Base-by-base conservation (phyloP, 371 early-diverging fungal species). In the Polyrhizophydium stewartii region DNA sequence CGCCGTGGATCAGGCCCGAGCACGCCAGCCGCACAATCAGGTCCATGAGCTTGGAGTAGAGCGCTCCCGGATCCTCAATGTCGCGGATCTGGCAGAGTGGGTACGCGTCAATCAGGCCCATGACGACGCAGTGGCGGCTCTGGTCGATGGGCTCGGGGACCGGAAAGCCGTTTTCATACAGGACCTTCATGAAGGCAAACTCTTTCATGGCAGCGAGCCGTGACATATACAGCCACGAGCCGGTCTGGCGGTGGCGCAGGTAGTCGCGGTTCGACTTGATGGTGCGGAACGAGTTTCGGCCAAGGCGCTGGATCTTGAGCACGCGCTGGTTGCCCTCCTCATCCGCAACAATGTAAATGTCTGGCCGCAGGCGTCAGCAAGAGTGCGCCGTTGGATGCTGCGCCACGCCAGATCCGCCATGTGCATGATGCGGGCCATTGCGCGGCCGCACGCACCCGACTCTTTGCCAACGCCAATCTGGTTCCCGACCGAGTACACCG, bases 391-490 rank as follows among this genome's bases (percentile, higher is more conserved):
- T n/a, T n/a, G n/a, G n/a, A n/a, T n/a, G n/a, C n/a, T n/a, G n/a
- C n/a, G n/a, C n/a, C n/a, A n/a, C n/a, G n/a, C n/a, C n/a, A n/a
- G n/a, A n/a, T n/a, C n/a, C n/a, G n/a, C n/a, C n/a, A n/a, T n/a
- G n/a, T n/a, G n/a, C n/a, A n/a, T n/a, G n/a, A n/a, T n/a, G n/a
- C n/a, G n/a, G n/a, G n/a, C n/a, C n/a, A n/a, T n/a, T n/a, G n/a
- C n/a, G n/a, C n/a, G n/a, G n/a, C n/a, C n/a, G n/a, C n/a, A 65
- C 45, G 69, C 67, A 62, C 76, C 73, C 2, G 98, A 95, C 75
- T 99, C 99, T 77, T 99, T 99, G 40, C 99, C 99, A 21, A 99
- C 96, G 69, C 99, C 99, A 66, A 99, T 97, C 77, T 98, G 97
- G 72, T 96, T 93, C 17, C 99, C 99, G 30, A 99, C 95, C 31